These are phyloP conservation scores for Mallotus japonicus DNA, from an alignment of 441 rosid genomes.

Conservation along the genomic window DNA sequence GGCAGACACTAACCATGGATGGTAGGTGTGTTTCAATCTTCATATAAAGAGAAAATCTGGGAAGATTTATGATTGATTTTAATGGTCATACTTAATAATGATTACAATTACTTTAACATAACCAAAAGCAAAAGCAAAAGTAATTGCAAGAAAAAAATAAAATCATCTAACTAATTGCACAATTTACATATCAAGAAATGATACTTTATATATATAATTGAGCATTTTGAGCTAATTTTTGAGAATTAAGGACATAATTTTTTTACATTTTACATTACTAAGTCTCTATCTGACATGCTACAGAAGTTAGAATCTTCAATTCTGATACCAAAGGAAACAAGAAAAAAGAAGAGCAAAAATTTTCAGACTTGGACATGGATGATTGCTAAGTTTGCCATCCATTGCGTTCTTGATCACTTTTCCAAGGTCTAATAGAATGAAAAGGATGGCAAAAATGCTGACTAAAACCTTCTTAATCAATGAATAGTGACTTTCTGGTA, in stretches of 20 bases:
- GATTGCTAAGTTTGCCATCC: slow-evolving; percentile 18
- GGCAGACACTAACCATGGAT: slow-evolving; percentile 42
- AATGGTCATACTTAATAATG: slow-evolving; percentile 32
- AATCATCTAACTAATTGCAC: no score
- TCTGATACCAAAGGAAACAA: slow-evolving; percentile 15
- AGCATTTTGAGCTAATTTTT: slow-evolving; percentile 9
- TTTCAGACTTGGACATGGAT: slow-evolving; percentile 19
- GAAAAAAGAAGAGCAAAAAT: slow-evolving; percentile 17
- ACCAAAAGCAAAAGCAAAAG: slow-evolving; percentile 26
- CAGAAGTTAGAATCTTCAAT: slow-evolving; percentile 29
- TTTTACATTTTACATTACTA: slow-evolving; percentile 26
- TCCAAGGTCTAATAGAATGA: slow-evolving; percentile 20
- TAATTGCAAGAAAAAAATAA: background rate
- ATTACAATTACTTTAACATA: slow-evolving; percentile 29
- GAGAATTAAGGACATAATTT: slow-evolving; percentile 22
- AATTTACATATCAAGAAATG: background rate
- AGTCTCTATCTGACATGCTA: slow-evolving; percentile 20
- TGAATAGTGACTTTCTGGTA: slow-evolving; percentile 31
- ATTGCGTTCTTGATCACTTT: slow-evolving; percentile 25
- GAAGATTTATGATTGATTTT: slow-evolving; percentile 32
- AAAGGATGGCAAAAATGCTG: slow-evolving; percentile 21
- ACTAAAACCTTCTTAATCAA: slow-evolving; percentile 17
- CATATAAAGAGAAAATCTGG: slow-evolving; percentile 22
- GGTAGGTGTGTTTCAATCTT: slow-evolving; percentile 33
- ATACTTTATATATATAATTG: background rate